Conservation (phyloP, 208 protist species). For the Strigomonas galati region DNA sequence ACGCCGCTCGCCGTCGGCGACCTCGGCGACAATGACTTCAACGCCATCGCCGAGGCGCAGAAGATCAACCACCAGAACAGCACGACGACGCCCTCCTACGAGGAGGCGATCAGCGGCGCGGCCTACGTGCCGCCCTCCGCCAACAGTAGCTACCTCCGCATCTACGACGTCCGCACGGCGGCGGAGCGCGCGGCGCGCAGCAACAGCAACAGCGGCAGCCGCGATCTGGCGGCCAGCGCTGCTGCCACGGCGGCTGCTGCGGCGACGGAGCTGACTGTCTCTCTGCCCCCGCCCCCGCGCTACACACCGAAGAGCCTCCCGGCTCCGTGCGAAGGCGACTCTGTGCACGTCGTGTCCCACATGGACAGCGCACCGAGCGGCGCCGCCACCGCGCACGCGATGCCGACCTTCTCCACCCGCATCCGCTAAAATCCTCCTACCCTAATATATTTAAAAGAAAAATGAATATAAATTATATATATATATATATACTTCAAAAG, state of each 20-base stretch:
- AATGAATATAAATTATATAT: too few relatives aligned
- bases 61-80: slow-evolving; percentile 22
- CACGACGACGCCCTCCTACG: slow-evolving; percentile 1
- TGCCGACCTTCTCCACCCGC: neutral
- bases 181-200: neutral
- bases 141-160: neutral
- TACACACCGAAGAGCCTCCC: neutral
- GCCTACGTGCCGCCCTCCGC: neutral
- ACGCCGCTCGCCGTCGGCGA: slow-evolving; percentile 64
- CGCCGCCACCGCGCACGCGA: neutral
- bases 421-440: too few relatives aligned
- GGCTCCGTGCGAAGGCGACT: neutral
- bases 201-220: neutral
- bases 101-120: neutral
- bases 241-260: neutral
- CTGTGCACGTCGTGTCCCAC: neutral
- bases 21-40: slow-evolving; percentile 70
- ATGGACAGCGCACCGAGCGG: neutral
- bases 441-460: too few relatives aligned
- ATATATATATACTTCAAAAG: too few relatives aligned
- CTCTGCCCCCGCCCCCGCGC: neutral
- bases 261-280: neutral
- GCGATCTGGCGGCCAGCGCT: neutral
- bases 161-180: neutral
- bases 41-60: slow-evolving; percentile 60